Conservation (phyloP, 805 yeast genomes). For the Wickerhamiella domercqiae region DNA sequence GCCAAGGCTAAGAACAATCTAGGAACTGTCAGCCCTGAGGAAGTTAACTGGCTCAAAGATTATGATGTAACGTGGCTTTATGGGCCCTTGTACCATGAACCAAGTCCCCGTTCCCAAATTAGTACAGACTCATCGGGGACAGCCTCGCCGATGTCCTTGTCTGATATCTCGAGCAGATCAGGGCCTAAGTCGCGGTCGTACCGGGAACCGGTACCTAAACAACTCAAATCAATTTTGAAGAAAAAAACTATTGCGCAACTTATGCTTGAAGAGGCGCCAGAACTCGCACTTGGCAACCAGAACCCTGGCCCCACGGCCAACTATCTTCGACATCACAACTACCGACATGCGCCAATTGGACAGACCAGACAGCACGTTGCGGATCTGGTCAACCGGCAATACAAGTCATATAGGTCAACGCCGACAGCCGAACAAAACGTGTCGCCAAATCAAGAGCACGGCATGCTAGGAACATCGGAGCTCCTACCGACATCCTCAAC, state of each 20-base stretch:
- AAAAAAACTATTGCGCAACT: conserved; percentile 72
- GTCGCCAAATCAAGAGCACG: not conserved
- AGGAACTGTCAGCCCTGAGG: conserved; percentile 74
- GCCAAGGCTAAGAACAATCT: conserved; percentile 56
- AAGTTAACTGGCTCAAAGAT: conserved; percentile 92
- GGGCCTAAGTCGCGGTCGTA: not conserved
- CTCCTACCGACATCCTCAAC: not conserved
- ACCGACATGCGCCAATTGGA: conserved; percentile 23
- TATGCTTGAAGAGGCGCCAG: conserved; percentile 34
- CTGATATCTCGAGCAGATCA: not conserved
- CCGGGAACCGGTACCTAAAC: conserved; percentile 2
- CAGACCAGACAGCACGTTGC: conserved; percentile 20
- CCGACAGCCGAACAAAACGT: too few species aligned
- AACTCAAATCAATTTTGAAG: conserved; percentile 71
- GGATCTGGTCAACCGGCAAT: conserved; percentile 22
- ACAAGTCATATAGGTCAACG: conserved; percentile 7
- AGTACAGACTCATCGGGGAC: not conserved
- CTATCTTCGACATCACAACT: conserved; percentile 27
- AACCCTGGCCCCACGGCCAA: conserved; percentile 10
- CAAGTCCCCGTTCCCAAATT: not conserved
- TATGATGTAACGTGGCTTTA: conserved; percentile 95
- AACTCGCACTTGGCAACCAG: conserved; percentile 6
- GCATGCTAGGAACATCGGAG: too few species aligned
- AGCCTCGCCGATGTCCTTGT: not conserved
- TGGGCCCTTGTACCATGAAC: conserved; percentile 61